Evolutionary conservation across 2,329 filamentous ascomycete species (phyloP).

Genomic region (Neonectria neomacrospora): DNA sequence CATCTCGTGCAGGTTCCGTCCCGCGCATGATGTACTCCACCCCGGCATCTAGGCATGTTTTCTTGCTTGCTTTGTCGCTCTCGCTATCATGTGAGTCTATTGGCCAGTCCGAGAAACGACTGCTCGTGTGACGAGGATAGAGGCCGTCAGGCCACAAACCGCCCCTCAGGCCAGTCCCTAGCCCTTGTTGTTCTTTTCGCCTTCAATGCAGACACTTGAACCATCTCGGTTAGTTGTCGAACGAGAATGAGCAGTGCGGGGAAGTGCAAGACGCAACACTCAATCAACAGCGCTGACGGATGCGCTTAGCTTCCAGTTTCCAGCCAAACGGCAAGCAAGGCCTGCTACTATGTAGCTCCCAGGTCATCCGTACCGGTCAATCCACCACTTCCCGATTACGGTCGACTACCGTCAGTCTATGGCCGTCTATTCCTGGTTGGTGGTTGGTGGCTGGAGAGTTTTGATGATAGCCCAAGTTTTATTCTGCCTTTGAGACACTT

Average conservation of each 20-base stretch:
- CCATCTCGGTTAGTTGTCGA: slow-evolving; percentile 13
- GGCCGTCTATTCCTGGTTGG: neutral
- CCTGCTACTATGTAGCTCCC: neutral
- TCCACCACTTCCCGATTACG: neutral
- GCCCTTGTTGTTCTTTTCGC: slow-evolving; percentile 11
- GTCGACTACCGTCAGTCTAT: neutral
- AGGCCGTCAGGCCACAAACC: slow-evolving; percentile 13
- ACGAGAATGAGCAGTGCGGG: slow-evolving; percentile 18
- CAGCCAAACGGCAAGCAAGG: slow-evolving; percentile 2
- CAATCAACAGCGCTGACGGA: slow-evolving; percentile 7
- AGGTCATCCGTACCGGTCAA: neutral
- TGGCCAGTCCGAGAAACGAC: slow-evolving; percentile 17
- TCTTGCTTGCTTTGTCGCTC: slow-evolving; percentile 4
- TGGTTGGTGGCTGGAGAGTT: slow-evolving; percentile 5
- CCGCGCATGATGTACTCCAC: slow-evolving; percentile 3
- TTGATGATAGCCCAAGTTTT: neutral
- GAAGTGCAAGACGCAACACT: slow-evolving; percentile 7
- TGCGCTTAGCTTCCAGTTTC: neutral
- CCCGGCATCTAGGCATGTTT: slow-evolving; percentile 1
- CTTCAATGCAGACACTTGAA: slow-evolving; percentile 17
- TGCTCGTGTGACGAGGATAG: slow-evolving; percentile 14
- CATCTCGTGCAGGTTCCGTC: neutral
- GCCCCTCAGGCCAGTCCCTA: slow-evolving; percentile 14
- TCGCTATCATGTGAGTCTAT: slow-evolving; percentile 10
- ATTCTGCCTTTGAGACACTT: slow-evolving; percentile 3